Evolutionary conservation across 108 stramenopile species (phyloP), one percentile per base, ranked within the genome.

Genomic region (Seminavis robusta): DNA sequence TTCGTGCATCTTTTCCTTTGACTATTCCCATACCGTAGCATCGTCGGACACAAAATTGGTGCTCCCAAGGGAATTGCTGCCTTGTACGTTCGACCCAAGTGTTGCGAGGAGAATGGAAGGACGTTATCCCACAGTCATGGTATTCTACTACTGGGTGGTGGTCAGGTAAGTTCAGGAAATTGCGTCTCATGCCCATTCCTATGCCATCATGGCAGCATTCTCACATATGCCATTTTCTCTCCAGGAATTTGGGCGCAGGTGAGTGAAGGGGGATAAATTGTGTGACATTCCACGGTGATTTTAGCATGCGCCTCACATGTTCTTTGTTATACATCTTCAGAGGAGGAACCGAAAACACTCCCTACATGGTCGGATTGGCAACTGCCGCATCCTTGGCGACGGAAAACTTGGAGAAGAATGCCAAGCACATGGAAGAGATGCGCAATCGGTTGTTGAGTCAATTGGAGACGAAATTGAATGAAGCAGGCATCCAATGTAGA

Each of bases 41-140:
- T 99, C 25, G 98, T 97, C 8, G 98, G 98, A 20, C 98, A 99
- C 74, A 99, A 98, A 69, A 83, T 96, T 50, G 97, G 97, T 23
- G 97, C 94, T 9, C 95, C 97, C 34, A 97, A 97, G 59, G 98
- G 98, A 4, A 75, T 98, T 50, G 97, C 88, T 0, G 94, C 93
- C 5, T 76, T 99, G 38, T 96, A 94, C 42, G 78, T 95, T 4
- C 76, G 93, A 28, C 73, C 74, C 0, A 66, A 65, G 10, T 83
- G 72, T 55, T 49, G 85, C 8, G 48, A 70, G 24, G 79, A 83
- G 56, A 21, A 55, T 37, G 65, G 74, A 26, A 42, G 64, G 33
- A 21, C 25, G 0, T 52, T 77, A 19, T 44, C 64, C 15, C 62
- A 60, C 8, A 33, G 65, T 21, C 55, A 77, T 44, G 80, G 71